Evolutionary conservation across 2,329 filamentous ascomycete species (phyloP).

Genomic region (Cladosporium sp.): DNA sequence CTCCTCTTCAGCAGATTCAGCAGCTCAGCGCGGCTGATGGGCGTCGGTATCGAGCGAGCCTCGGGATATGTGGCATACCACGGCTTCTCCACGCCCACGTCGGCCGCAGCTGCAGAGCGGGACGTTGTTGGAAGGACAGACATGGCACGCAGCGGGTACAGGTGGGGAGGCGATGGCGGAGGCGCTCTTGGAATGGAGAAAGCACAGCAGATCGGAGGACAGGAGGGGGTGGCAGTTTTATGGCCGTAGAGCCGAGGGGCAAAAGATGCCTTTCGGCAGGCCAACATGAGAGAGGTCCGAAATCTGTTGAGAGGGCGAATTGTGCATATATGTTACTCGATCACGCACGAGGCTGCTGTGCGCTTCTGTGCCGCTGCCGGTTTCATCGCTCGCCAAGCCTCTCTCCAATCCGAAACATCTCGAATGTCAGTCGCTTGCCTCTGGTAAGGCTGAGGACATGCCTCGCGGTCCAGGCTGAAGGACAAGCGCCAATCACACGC

Average conservation of each 20-base stretch:
- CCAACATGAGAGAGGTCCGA: not conserved
- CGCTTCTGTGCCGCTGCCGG: not conserved
- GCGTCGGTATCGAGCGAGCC: not conserved
- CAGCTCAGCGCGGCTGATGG: not conserved
- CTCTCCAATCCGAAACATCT: not conserved
- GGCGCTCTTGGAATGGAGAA: not conserved
- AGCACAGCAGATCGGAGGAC: not conserved
- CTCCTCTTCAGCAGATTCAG: conserved; percentile 3
- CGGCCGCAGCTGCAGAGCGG: not conserved
- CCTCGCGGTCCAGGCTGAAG: not conserved
- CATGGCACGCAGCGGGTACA: not conserved
- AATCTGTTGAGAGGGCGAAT: not conserved
- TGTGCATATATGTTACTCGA: not conserved
- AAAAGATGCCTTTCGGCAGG: not conserved
- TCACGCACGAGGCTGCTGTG: not conserved
- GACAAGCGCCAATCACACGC: not conserved
- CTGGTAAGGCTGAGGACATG: not conserved
- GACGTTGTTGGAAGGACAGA: not conserved
- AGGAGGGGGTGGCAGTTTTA: not conserved
- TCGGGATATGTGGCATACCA: conserved; percentile 7
- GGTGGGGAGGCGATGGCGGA: not conserved
- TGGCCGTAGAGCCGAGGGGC: not conserved
- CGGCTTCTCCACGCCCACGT: not conserved
- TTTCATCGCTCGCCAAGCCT: not conserved
- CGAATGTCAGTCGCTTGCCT: not conserved